A percentile compares a stretch with the other conserved stretches of the same genome.
Evolutionary conservation across 805 yeast species (phyloP).

Genomic region (Saturnispora gosingensis): DNA sequence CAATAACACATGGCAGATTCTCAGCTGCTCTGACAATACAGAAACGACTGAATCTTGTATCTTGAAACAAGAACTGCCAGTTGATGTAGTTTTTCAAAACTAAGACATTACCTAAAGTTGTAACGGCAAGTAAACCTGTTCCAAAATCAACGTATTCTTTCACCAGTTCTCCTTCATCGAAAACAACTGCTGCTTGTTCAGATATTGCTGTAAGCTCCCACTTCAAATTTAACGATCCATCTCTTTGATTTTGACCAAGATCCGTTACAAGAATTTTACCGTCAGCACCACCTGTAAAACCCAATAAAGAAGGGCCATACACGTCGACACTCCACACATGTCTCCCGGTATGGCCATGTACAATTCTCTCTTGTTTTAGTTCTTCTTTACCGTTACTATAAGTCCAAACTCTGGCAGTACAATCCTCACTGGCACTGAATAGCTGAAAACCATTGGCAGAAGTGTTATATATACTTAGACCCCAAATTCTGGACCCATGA

Average conservation of each 20-base stretch:
- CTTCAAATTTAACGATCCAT: constrained; percentile 21
- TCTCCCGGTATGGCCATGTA: constrained; percentile 73
- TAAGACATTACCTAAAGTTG: constrained; percentile 51
- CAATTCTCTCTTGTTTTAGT: constrained; percentile 37
- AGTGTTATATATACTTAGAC: constrained; percentile 43
- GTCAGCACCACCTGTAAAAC: constrained; percentile 91
- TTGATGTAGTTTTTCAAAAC: constrained; percentile 17
- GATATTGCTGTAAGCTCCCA: constrained; percentile 30
- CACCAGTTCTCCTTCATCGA: constrained; percentile 44
- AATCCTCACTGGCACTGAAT: constrained; percentile 78
- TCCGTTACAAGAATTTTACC: constrained; percentile 68
- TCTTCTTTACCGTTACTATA: constrained; percentile 25
- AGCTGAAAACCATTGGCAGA: constrained; percentile 24
- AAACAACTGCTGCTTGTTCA: constrained; percentile 17
- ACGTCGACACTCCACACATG: constrained; percentile 79
- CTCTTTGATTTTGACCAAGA: constrained; percentile 28
- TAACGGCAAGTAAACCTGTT: constrained; percentile 39
- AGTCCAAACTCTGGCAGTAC: constrained; percentile 74
- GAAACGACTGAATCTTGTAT: constrained; percentile 20
- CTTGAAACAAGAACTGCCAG: constrained; percentile 26
- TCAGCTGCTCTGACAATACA: constrained; percentile 22
- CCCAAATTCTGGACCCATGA: constrained; percentile 92
- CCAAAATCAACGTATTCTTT: constrained; percentile 49
- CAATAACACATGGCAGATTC: constrained; percentile 15
- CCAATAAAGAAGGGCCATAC: constrained; percentile 34